Conservation (phyloP, 2,329 filamentous ascomycete genomes). For the Penicillium sp. region DNA sequence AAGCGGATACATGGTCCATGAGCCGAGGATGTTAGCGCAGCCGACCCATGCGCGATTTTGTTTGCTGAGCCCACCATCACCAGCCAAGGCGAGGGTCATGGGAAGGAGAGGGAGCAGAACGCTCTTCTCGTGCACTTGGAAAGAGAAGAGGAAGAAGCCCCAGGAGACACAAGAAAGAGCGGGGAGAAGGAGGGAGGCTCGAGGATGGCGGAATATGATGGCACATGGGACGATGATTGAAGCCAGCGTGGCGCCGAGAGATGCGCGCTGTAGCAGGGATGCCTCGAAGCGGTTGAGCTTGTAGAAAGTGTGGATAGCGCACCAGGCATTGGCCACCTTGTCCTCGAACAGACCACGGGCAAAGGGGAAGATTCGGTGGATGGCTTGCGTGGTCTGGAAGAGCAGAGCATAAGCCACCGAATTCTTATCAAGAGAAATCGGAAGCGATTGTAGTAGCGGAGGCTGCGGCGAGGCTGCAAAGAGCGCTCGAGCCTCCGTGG, state of each 20-base stretch:
- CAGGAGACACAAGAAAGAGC: conserved; percentile 84
- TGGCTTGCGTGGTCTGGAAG: conserved; percentile 77
- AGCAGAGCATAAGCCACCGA: conserved; percentile 73
- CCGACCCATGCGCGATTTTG: conserved; percentile 86
- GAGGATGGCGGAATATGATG: conserved; percentile 76
- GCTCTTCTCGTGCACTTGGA: conserved; percentile 98
- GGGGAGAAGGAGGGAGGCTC: conserved; percentile 73
- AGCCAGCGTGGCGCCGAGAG: conserved; percentile 71
- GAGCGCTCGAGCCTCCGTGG: conserved; percentile 67
- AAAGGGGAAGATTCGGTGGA: conserved; percentile 95
- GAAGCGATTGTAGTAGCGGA: conserved; percentile 59
- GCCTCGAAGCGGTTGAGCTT: conserved; percentile 78
- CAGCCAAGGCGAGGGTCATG: conserved; percentile 84
- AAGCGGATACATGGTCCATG: conserved; percentile 92
- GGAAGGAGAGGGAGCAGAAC: conserved; percentile 88
- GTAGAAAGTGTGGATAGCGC: conserved; percentile 82
- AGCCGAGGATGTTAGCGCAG: conserved; percentile 87
- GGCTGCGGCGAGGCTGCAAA: conserved; percentile 64
- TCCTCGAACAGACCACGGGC: conserved; percentile 95
- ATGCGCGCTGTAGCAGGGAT: conserved; percentile 71
- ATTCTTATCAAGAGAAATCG: conserved; percentile 61
- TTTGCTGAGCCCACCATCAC: conserved; percentile 74
- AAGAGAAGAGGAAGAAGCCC: conserved; percentile 97
- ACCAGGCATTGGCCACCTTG: conserved; percentile 99
- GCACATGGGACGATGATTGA: conserved; percentile 78